phyloP scores from a whole-genome alignment of 1,139 yeast genomes.

The Taphrina communis region DNA sequence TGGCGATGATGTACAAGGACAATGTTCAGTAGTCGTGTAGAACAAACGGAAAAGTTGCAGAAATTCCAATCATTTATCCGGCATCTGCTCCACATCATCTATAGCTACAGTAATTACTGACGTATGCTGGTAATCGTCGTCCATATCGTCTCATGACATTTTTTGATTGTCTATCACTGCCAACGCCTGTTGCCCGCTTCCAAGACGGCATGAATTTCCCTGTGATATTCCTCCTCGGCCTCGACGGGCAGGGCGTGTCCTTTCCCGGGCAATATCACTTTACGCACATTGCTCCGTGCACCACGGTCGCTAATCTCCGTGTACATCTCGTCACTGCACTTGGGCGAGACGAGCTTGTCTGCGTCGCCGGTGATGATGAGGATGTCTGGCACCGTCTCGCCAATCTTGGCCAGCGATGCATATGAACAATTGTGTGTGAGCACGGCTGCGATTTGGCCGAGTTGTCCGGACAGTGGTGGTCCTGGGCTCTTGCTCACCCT shows the following conservation, averaged over 20 bases:
- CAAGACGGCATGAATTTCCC: constrained; percentile 20
- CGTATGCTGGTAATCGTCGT: neutral
- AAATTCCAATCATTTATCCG: neutral
- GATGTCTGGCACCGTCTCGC: constrained; percentile 28
- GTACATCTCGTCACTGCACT: constrained; percentile 31
- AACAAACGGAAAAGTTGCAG: neutral
- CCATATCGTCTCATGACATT: neutral
- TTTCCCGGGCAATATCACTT: constrained; percentile 13
- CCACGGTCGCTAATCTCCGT: constrained; percentile 20
- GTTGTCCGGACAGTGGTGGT: constrained; percentile 20
- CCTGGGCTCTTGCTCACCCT: constrained; percentile 16
- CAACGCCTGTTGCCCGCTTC: constrained; percentile 17
- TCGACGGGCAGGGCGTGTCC: constrained; percentile 39
- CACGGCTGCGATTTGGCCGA: constrained; percentile 34
- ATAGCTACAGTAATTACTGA: neutral
- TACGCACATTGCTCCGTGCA: constrained; percentile 12
- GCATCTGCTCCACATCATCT: neutral
- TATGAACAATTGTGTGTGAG: constrained; percentile 35
- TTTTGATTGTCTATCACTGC: neutral
- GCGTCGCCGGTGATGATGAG: constrained; percentile 31
- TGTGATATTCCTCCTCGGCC: constrained; percentile 32
- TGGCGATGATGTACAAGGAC: too few species aligned
- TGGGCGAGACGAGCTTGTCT: constrained; percentile 33
- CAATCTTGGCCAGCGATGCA: constrained; percentile 22
- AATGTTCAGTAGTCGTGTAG: neutral